phyloP scores from a whole-genome alignment of 106 monocot genomes.

The Vanilla planifolia region DNA sequence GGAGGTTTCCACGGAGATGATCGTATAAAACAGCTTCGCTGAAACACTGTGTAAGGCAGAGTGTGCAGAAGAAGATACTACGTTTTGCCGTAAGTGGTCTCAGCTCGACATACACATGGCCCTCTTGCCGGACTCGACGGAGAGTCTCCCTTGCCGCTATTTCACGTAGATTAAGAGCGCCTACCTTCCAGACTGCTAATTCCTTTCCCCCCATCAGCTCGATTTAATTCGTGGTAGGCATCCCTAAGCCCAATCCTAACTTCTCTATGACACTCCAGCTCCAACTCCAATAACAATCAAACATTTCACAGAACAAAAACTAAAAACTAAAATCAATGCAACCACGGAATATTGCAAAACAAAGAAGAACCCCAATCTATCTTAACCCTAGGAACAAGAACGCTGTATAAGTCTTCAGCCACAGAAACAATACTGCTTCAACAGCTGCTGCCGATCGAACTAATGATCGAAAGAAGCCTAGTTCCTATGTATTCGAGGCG shows the following conservation, averaged over 20 bases:
- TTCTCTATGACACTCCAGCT: not conserved
- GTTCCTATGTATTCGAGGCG: slow-evolving; percentile 2
- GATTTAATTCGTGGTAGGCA: not conserved
- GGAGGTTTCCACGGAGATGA: slow-evolving; percentile 69
- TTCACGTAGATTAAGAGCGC: slow-evolving; percentile 42
- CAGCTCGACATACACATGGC: slow-evolving; percentile 77
- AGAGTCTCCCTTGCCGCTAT: slow-evolving; percentile 59
- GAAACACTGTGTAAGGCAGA: slow-evolving; percentile 77
- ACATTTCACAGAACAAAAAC: slow-evolving; percentile 3
- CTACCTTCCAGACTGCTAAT: slow-evolving; percentile 16
- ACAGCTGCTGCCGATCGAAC: not conserved
- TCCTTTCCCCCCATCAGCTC: slow-evolving; percentile 49
- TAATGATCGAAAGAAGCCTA: slow-evolving; percentile 11
- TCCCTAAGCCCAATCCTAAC: not conserved
- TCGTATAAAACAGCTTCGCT: slow-evolving; percentile 61
- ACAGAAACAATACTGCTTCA: not conserved
- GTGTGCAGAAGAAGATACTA: slow-evolving; percentile 81
- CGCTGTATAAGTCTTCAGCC: not conserved
- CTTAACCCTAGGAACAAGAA: not conserved
- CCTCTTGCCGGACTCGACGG: slow-evolving; percentile 37
- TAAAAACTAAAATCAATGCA: not conserved
- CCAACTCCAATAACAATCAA: not conserved
- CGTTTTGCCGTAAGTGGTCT: slow-evolving; percentile 43
- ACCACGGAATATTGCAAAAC: not conserved
- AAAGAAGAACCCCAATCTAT: not conserved